Percentiles rank a stretch among this genome's conserved stretches.
Evolutionary conservation across 352 stramenopile genomes (phyloP).

Genomic region (Phytophthora litchii): DNA sequence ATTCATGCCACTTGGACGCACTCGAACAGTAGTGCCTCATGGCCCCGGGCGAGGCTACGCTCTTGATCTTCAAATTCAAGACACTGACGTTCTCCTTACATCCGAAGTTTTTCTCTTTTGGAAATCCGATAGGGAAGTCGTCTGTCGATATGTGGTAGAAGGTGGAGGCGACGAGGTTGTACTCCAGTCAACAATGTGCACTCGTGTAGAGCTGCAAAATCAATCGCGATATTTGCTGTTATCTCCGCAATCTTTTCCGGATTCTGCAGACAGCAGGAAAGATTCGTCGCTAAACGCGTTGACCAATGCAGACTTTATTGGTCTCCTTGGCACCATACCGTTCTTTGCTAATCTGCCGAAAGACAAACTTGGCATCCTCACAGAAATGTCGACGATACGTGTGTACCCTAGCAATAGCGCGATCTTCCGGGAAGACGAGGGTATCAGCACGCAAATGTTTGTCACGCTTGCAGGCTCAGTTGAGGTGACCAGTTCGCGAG

Average conservation of each 20-base stretch:
- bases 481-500: slow-evolving; percentile 66
- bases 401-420: slow-evolving; percentile 71
- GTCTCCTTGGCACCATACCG: slow-evolving; percentile 62
- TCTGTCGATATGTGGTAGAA: slow-evolving; percentile 70
- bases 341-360: slow-evolving; percentile 73
- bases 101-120: slow-evolving; percentile 71
- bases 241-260: slow-evolving; percentile 12
- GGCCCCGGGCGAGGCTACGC: slow-evolving; percentile 24
- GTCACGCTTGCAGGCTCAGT: slow-evolving; percentile 69
- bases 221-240: slow-evolving; percentile 50
- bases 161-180: slow-evolving; percentile 66
- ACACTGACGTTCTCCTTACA: slow-evolving; percentile 37
- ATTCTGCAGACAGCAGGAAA: slow-evolving; percentile 4
- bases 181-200: slow-evolving; percentile 59
- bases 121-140: slow-evolving; percentile 59
- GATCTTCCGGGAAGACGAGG: slow-evolving; percentile 80
- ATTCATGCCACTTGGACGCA: slow-evolving; percentile 25
- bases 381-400: slow-evolving; percentile 78
- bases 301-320: slow-evolving; percentile 72
- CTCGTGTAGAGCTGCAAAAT: slow-evolving; percentile 50
- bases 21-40: slow-evolving; percentile 5
- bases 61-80: slow-evolving; percentile 27
- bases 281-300: slow-evolving; percentile 60
- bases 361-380: slow-evolving; percentile 64
- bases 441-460: slow-evolving; percentile 82